phyloP scores from a whole-genome alignment of 2,329 filamentous ascomycete species.

The Pseudogymnoascus sp. region DNA sequence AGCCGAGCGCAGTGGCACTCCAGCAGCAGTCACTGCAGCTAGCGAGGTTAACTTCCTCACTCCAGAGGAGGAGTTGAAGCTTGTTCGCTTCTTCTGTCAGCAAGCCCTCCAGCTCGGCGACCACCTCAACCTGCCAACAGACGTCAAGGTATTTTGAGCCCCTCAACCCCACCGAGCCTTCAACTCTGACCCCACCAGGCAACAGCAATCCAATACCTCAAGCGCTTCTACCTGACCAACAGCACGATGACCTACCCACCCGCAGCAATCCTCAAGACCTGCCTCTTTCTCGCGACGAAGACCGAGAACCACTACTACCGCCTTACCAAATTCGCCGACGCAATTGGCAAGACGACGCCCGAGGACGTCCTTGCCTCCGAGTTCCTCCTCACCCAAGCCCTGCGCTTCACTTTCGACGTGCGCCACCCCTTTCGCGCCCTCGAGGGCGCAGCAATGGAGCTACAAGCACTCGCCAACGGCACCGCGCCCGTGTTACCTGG shows the following conservation, averaged over 20 bases:
- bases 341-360: constrained; percentile 60
- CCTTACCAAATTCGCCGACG: constrained; percentile 56
- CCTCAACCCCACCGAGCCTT: constrained; percentile 42
- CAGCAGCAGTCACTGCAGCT: constrained; percentile 17
- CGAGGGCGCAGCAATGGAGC: constrained; percentile 78
- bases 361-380: constrained; percentile 86
- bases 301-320: constrained; percentile 67
- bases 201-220: constrained; percentile 54
- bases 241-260: constrained; percentile 95
- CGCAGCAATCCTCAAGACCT: constrained; percentile 78
- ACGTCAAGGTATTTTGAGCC: constrained; percentile 52
- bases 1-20: constrained; percentile 28
- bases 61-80: constrained; percentile 69
- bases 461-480: constrained; percentile 56
- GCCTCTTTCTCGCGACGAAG: constrained; percentile 88
- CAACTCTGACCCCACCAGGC: constrained; percentile 25
- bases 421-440: constrained; percentile 82
- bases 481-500: constrained; percentile 18
- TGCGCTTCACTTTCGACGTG: constrained; percentile 90
- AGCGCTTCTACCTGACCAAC: constrained; percentile 92
- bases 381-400: constrained; percentile 83
- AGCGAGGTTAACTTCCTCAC: constrained; percentile 69
- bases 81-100: constrained; percentile 72
- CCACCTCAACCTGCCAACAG: constrained; percentile 51
- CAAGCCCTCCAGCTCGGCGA: constrained; percentile 50